Evolutionary conservation across 164 flowering plant species (phyloP).

Genomic region (Paratinospora sagittata): DNA sequence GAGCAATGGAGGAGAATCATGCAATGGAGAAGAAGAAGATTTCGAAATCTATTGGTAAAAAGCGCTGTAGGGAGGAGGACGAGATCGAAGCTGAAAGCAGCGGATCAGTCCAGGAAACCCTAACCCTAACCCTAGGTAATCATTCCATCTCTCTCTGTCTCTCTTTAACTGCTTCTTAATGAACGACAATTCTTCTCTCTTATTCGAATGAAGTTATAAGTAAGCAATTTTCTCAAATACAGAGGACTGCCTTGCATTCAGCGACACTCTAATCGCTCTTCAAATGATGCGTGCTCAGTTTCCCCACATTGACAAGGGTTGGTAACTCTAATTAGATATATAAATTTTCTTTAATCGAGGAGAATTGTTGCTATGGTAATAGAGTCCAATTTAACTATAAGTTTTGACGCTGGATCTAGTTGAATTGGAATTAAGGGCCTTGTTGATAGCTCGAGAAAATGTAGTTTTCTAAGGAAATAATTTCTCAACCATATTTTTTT

Average conservation of each 20-base stretch:
- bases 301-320: slow-evolving; percentile 70
- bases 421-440: no score
- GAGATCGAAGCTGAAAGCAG: slow-evolving; percentile 10
- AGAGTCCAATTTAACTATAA: neutral
- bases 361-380: neutral
- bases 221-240: slow-evolving; percentile 17
- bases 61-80: slow-evolving; percentile 24
- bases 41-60: slow-evolving; percentile 18
- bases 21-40: slow-evolving; percentile 6
- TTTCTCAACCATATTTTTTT: no score
- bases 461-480: no score
- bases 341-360: no score
- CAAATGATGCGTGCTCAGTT: slow-evolving; percentile 87
- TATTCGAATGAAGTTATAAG: neutral
- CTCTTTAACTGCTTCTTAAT: neutral
- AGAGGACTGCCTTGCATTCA: slow-evolving; percentile 67
- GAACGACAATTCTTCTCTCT: neutral
- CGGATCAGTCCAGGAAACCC: slow-evolving; percentile 13
- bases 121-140: slow-evolving; percentile 19
- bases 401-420: neutral
- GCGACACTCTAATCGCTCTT: slow-evolving; percentile 74
- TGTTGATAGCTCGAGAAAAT: no score
- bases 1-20: no score
- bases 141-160: neutral
- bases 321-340: no score